Evolutionary conservation across 192 early-diverging fungal genomes (phyloP), one percentile per base, ranked within the genome.

Genomic region (Mortierella hygrophila): DNA sequence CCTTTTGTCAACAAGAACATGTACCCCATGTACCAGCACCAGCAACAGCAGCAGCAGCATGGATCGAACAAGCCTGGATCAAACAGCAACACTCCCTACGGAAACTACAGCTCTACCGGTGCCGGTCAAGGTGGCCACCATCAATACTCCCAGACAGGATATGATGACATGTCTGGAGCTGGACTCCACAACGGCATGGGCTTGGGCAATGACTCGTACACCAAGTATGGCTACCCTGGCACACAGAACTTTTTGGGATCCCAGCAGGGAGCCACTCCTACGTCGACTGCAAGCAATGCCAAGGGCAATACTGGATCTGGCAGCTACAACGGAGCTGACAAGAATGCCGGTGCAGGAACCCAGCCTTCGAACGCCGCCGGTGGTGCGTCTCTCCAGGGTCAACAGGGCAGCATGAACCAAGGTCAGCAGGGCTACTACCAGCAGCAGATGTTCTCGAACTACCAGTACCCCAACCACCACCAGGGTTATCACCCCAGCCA

Each of bases 1-100:
- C 96, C 95, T 13, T 97, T 96, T 82, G 92, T 97, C 88, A 97
- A 96, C 91, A 97, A 98, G 92, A 92, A 90, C 49, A 94, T 96
- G 91, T 98, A 97, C 77, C 96, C 96, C 23, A 95, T 95, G 93
- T 97, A 97, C 82, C 89, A 90, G 72, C 82, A 87, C 21, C 83
- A 87, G 65, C 69, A 75, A 52, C 83, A 89, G 38, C 68, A 74
- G 57, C 83, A 89, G 41, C 86, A 87, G 70, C 81, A 88, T 2
- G 87, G 88, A 78, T 78, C 88, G 6, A 87, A 68, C 79, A 91
- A 92, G 73, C 89, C 90, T 70, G 83, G 88, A 23, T 77, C 89
- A 37, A 35, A 79, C 40, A 79, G 78, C 72, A 73, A 73, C 47
- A 86, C 90, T 18, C 83, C 89, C 26, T 89, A 88, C 80, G 82